Evolutionary conservation across 2,329 filamentous ascomycete species (phyloP), one percentile per base, ranked within the genome.

Genomic region (Beauveria sp.): DNA sequence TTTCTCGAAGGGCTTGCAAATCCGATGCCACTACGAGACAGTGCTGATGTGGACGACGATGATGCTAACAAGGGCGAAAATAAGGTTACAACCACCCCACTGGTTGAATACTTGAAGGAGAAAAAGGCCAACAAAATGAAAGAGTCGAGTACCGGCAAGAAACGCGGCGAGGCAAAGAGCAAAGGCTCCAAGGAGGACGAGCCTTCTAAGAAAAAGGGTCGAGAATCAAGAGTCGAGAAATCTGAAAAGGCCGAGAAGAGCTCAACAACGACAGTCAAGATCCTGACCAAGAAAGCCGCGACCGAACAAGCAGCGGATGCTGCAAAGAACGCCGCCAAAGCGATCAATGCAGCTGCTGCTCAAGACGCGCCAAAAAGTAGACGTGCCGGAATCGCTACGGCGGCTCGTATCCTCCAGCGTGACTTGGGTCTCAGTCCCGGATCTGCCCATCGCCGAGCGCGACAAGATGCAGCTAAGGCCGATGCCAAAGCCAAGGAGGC

Each of bases 1-100:
- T 99, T 97, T 71, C 81, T 99, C 8, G 90, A 96, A 72, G 89
- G 84, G 59, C 81, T 97, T 52, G 96, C 92, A 1, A 91, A 96
- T 66, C 84, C 84, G 2, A 73, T 74, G 9, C 75, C 76, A 1
- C 68, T 76, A 5, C 83, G 79, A 56, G 80, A 75, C 34, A 66
- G 65, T n/a, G 57, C 66, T 7, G 73, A 84, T n/a, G 67, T 71
- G 12, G 77, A 81, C 18, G 72, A 73, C 6, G 76, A 76, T 10
- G 76, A 80, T 14, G 64, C 75, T 14, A 82, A 81, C 46, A 73
- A 80, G 3, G 56, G 50, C 6, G 82, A 83, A 56, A 64, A 72
- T 41, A 89, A 90, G 68, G 80, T 90, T 54, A 91, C 85, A 26
- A 92, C 87, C 0, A 97, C 94, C 0, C 94, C 94, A 0, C 76